Percentiles rank a stretch among this genome's conserved stretches.
Conservation (phyloP, 2,329 filamentous ascomycete species). For the Sclerotinia nivalis region DNA sequence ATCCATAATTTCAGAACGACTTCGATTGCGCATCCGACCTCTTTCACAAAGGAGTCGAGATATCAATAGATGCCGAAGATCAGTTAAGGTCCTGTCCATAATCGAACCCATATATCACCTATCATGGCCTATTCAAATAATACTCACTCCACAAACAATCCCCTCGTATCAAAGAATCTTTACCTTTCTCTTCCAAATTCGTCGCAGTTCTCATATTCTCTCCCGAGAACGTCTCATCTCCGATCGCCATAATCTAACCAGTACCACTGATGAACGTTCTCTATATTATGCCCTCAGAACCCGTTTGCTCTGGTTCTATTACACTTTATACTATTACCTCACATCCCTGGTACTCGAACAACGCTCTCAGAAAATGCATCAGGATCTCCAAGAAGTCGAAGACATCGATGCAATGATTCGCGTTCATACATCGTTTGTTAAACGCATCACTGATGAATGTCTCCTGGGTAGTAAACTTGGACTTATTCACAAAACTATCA, state of each 20-base stretch:
- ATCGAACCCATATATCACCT: conserved; percentile 70
- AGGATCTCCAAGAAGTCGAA: conserved; percentile 57
- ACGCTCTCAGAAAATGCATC: conserved; percentile 56
- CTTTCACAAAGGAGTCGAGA: conserved; percentile 45
- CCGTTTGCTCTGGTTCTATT: conserved; percentile 75
- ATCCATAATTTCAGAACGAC: conserved; percentile 58
- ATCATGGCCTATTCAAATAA: conserved; percentile 67
- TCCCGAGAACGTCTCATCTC: conserved; percentile 53
- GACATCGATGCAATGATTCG: conserved; percentile 82
- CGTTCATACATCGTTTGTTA: conserved; percentile 65
- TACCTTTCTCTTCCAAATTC: conserved; percentile 74
- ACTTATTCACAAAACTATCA: conserved; percentile 69
- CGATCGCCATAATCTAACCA: conserved; percentile 44
- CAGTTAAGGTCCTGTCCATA: conserved; percentile 61
- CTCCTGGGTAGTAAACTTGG: conserved; percentile 68
- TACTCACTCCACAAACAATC: conserved; percentile 67
- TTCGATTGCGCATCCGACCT: conserved; percentile 58
- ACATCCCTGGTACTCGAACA: conserved; percentile 70
- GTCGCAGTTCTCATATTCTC: conserved; percentile 68
- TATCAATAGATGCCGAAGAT: conserved; percentile 52
- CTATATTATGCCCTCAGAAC: conserved; percentile 63
- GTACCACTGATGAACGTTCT: conserved; percentile 47
- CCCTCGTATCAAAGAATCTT: conserved; percentile 70
- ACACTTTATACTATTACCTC: conserved; percentile 73
- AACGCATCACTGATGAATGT: conserved; percentile 64